These are phyloP conservation scores for Torulaspora maleeae DNA, from an alignment of 805 yeast genomes.

Conservation along the genomic window DNA sequence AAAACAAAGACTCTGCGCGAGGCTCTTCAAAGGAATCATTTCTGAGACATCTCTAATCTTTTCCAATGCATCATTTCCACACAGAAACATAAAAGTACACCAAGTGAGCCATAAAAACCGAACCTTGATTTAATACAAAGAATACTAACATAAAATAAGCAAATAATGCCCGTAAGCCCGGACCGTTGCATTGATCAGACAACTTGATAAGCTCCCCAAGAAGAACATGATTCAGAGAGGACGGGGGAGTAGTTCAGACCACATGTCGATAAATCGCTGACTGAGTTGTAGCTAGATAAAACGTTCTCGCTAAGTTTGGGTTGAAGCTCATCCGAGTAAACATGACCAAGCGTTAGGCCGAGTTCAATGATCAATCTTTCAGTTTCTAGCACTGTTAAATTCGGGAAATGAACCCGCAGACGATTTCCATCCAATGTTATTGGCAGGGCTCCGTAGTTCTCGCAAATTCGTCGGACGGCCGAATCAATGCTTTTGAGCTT, in stretches of 20 bases:
- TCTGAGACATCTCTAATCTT: neutral
- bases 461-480: slow-evolving; percentile 44
- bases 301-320: slow-evolving; percentile 3
- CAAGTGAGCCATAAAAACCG: neutral
- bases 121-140: slow-evolving; percentile 1
- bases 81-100: neutral
- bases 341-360: slow-evolving; percentile 54
- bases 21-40: neutral
- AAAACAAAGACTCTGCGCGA: neutral
- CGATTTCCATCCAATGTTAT: slow-evolving; percentile 43
- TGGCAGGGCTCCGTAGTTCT: slow-evolving; percentile 61
- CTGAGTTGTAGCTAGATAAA: slow-evolving; percentile 8
- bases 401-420: slow-evolving; percentile 65
- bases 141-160: neutral
- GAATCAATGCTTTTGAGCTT: slow-evolving; percentile 42
- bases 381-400: slow-evolving; percentile 55
- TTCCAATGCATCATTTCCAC: neutral
- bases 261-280: slow-evolving; percentile 1
- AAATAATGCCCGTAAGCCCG: neutral
- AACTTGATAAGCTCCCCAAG: slow-evolving; percentile 3
- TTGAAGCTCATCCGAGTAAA: slow-evolving; percentile 36
- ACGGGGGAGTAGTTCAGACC: slow-evolving; percentile 4
- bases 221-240: slow-evolving; percentile 6
- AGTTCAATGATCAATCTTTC: slow-evolving; percentile 54
- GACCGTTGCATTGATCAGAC: neutral